A percentile compares a stretch with the other conserved stretches of the same genome.
phyloP scores from a whole-genome alignment of 139 green algal genomes.

The Chlamydomonas eustigma region DNA sequence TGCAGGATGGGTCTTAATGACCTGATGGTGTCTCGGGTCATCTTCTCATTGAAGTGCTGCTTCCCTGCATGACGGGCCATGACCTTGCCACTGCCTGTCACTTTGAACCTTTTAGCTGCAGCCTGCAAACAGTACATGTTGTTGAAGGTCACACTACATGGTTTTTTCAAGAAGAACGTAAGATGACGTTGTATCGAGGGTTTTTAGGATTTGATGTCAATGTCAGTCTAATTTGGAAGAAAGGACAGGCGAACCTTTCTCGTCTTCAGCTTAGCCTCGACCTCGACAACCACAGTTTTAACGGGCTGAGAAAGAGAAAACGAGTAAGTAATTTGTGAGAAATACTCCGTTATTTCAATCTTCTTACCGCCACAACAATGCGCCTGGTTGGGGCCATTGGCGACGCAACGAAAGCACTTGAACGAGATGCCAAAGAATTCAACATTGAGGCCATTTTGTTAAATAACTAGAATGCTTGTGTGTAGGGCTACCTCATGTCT shows the following conservation, averaged over 20 bases:
- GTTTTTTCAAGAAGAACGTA: neutral
- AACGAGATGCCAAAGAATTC: conserved; percentile 3
- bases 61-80: conserved; percentile 73
- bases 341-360: too few species aligned
- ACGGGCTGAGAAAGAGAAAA: conserved; percentile 20
- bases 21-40: conserved; percentile 40
- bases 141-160: too few species aligned
- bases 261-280: conserved; percentile 65
- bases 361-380: conserved; percentile 21
- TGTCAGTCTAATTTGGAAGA: too few species aligned
- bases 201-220: neutral
- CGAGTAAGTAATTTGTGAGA: too few species aligned
- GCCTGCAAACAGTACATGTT: neutral
- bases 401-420: conserved; percentile 30
- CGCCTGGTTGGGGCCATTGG: conserved; percentile 17
- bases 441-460: conserved; percentile 6
- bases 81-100: conserved; percentile 79
- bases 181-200: neutral
- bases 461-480: too few species aligned
- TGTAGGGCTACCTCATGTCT: too few species aligned
- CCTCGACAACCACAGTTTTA: conserved; percentile 23
- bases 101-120: conserved; percentile 75
- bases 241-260: conserved; percentile 61
- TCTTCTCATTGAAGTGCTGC: conserved; percentile 93
- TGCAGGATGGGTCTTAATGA: neutral